These are phyloP conservation scores for Leccinum arenicola DNA, from an alignment of 768 basidiomycete species.

Conservation along the genomic window DNA sequence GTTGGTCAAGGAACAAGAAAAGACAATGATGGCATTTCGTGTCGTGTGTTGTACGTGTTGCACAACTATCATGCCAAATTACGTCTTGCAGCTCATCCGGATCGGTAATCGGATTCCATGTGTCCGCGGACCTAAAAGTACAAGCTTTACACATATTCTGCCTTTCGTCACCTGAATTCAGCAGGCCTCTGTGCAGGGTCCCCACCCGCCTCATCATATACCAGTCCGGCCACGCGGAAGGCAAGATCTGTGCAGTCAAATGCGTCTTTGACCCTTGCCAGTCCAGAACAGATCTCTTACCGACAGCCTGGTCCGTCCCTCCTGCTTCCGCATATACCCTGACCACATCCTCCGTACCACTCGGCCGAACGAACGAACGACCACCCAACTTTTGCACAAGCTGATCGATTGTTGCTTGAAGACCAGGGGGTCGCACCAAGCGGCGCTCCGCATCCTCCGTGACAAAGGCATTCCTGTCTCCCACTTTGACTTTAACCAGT, in stretches of 20 bases:
- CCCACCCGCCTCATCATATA: slow-evolving; percentile 82
- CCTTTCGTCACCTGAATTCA: slow-evolving; percentile 61
- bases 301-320: slow-evolving; percentile 71
- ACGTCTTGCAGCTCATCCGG: slow-evolving; percentile 16
- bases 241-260: slow-evolving; percentile 62
- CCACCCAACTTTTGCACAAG: slow-evolving; percentile 81
- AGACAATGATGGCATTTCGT: neutral
- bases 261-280: slow-evolving; percentile 1
- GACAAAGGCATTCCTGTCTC: slow-evolving; percentile 77
- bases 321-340: slow-evolving; percentile 95
- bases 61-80: slow-evolving; percentile 17
- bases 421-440: slow-evolving; percentile 71
- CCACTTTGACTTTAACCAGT: slow-evolving; percentile 88
- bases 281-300: slow-evolving; percentile 38
- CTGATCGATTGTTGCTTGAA: slow-evolving; percentile 82
- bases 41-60: neutral
- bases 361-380: slow-evolving; percentile 91
- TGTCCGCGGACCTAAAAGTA: neutral
- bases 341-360: slow-evolving; percentile 98
- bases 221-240: slow-evolving; percentile 78
- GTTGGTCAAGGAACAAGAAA: neutral
- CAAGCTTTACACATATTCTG: slow-evolving; percentile 7
- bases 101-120: slow-evolving; percentile 5
- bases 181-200: slow-evolving; percentile 72
- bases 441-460: slow-evolving; percentile 93